Conservation (phyloP, 371 early-diverging fungal species). For the Lichtheimia ornata region DNA sequence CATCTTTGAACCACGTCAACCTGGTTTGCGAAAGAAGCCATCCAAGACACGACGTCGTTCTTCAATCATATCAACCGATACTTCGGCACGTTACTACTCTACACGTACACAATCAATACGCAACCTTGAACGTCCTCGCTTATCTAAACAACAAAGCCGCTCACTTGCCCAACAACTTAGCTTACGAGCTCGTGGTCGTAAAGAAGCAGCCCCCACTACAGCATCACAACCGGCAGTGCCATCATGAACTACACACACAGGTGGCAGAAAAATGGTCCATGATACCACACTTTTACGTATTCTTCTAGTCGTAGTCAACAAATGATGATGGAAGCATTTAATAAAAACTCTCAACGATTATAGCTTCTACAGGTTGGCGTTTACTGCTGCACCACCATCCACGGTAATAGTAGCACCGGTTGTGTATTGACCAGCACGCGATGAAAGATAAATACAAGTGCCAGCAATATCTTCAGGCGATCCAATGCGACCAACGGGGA, state of each 20-base stretch:
- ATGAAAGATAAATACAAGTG: constrained; percentile 69
- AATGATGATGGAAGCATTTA: neutral
- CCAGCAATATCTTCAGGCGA: constrained; percentile 91
- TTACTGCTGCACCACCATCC: constrained; percentile 76
- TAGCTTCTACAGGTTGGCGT: constrained; percentile 32
- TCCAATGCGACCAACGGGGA: constrained; percentile 78
- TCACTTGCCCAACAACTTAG: constrained; percentile 1
- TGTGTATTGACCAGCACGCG: constrained; percentile 81
- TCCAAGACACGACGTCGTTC: constrained; percentile 19
- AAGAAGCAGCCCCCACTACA: too few species aligned
- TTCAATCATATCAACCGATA: constrained; percentile 25
- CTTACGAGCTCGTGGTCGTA: neutral
- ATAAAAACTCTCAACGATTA: constrained; percentile 14
- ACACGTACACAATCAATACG: constrained; percentile 42
- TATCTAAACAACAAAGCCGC: neutral
- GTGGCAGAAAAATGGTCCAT: too few species aligned
- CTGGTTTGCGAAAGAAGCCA: neutral
- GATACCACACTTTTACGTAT: too few species aligned
- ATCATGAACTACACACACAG: too few species aligned
- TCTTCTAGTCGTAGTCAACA: too few species aligned
- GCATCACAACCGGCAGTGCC: too few species aligned
- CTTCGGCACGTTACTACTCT: constrained; percentile 40
- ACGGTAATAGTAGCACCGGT: constrained; percentile 83
- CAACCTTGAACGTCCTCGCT: constrained; percentile 30
- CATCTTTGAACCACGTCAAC: constrained; percentile 45